These are phyloP conservation scores for Protomyces inundatus DNA, from an alignment of 1,139 yeast genomes.

Conservation along the genomic window DNA sequence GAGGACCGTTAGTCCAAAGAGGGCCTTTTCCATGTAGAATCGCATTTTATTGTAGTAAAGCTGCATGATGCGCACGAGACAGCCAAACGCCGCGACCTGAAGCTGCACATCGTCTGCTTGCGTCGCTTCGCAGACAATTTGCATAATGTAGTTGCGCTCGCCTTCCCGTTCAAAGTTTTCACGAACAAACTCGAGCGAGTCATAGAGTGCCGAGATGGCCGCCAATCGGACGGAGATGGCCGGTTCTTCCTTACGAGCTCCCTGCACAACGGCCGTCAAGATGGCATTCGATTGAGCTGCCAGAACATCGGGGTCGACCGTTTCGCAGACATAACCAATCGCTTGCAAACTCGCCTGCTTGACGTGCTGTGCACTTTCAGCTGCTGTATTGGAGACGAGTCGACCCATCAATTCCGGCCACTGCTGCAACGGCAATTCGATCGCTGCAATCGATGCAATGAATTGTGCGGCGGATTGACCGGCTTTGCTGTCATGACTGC, in stretches of 20 bases:
- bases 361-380: conserved; percentile 51
- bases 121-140: conserved; percentile 97
- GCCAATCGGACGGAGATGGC: conserved; percentile 72
- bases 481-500: conserved; percentile 67
- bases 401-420: conserved; percentile 84
- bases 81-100: conserved; percentile 94
- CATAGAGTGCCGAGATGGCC: conserved; percentile 85
- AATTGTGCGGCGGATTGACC: conserved; percentile 89
- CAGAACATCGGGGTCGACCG: conserved; percentile 81
- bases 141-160: conserved; percentile 95
- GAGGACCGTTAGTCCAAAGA: conserved; percentile 78
- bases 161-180: conserved; percentile 86
- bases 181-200: conserved; percentile 83
- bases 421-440: conserved; percentile 78
- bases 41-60: conserved; percentile 84
- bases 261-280: conserved; percentile 91
- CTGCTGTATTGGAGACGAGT: conserved; percentile 78
- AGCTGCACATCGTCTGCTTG: conserved; percentile 76
- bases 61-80: conserved; percentile 87
- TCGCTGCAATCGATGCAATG: conserved; percentile 92
- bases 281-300: conserved; percentile 86
- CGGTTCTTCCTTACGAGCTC: conserved; percentile 80
- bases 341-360: conserved; percentile 83
- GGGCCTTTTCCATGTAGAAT: conserved; percentile 94
- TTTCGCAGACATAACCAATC: conserved; percentile 92